Percentiles rank a stretch among this genome's conserved stretches.
phyloP scores from a whole-genome alignment of 2,329 filamentous ascomycete species.

The Endoconidiophora polonica region DNA sequence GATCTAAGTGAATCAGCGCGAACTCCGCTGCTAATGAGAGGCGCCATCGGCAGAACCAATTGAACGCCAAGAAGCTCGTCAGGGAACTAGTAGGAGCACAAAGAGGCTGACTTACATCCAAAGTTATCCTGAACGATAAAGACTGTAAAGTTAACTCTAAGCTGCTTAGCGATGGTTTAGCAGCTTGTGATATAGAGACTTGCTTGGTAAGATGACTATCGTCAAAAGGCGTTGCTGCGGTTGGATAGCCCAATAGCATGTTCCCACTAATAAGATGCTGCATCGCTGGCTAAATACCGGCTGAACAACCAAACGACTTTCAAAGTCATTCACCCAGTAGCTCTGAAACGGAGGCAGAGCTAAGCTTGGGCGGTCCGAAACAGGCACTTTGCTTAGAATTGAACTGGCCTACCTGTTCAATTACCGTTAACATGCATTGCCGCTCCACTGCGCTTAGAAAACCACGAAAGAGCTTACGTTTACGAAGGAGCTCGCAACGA shows the following conservation, averaged over 20 bases:
- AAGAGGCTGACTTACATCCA: too few species aligned
- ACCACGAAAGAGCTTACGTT: conserved; percentile 7
- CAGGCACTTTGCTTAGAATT: background rate
- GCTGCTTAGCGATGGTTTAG: too few species aligned
- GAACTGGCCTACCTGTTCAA: conserved; percentile 5
- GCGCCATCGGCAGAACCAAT: background rate
- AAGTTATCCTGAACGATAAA: too few species aligned
- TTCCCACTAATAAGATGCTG: too few species aligned
- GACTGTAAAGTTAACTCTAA: too few species aligned
- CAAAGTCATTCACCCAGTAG: background rate
- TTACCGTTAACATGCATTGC: background rate
- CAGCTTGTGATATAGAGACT: too few species aligned
- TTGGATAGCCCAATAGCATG: too few species aligned
- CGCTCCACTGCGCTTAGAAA: background rate
- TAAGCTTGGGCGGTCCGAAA: background rate
- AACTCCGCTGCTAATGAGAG: background rate
- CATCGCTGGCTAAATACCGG: too few species aligned
- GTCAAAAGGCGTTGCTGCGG: too few species aligned
- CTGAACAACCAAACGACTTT: background rate
- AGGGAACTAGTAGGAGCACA: background rate
- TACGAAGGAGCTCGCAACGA: background rate
- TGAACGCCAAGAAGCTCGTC: background rate
- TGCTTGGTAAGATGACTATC: too few species aligned
- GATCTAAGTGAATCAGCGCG: background rate
- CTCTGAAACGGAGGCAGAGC: background rate